A percentile compares a stretch with the other conserved stretches of the same genome.
phyloP scores from a whole-genome alignment of 108 stramenopile genomes.

The Cyclotella sp. region DNA sequence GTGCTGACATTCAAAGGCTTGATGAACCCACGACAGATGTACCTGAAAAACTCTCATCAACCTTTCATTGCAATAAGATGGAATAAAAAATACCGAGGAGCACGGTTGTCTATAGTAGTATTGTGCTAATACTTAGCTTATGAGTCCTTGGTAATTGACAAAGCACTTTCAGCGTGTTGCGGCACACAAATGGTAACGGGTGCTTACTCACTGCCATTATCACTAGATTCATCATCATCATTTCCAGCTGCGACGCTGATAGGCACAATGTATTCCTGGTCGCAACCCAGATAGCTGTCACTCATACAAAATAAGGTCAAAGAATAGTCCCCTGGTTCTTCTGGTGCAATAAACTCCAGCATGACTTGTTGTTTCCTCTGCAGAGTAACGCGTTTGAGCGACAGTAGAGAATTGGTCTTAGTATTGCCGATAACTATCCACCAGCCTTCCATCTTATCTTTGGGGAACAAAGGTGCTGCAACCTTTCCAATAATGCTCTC shows the following conservation, averaged over 20 bases:
- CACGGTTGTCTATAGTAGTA: no score
- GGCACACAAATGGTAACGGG: background rate
- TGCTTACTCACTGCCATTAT: conserved; percentile 51
- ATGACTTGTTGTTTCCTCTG: conserved; percentile 66
- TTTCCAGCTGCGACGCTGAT: conserved; percentile 82
- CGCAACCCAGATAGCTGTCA: conserved; percentile 97
- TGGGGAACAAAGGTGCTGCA: conserved; percentile 89
- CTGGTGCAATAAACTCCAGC: conserved; percentile 95
- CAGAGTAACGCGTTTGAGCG: conserved; percentile 94
- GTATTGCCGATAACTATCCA: conserved; percentile 97
- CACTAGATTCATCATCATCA: conserved; percentile 66
- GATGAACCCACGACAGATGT: no score
- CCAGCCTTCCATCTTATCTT: conserved; percentile 94
- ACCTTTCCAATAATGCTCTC: conserved; percentile 76
- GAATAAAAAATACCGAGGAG: no score
- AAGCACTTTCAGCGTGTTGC: no score
- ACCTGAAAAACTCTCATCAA: no score
- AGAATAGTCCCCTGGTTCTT: conserved; percentile 92
- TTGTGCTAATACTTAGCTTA: no score
- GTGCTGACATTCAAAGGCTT: no score
- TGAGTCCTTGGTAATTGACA: no score
- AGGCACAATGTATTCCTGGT: conserved; percentile 94
- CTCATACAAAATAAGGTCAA: conserved; percentile 97
- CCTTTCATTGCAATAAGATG: no score
- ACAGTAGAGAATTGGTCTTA: conserved; percentile 85